These are phyloP conservation scores for Backusella parvicylindrica DNA, from an alignment of 192 early-diverging fungal genomes.

Conservation along the genomic window DNA sequence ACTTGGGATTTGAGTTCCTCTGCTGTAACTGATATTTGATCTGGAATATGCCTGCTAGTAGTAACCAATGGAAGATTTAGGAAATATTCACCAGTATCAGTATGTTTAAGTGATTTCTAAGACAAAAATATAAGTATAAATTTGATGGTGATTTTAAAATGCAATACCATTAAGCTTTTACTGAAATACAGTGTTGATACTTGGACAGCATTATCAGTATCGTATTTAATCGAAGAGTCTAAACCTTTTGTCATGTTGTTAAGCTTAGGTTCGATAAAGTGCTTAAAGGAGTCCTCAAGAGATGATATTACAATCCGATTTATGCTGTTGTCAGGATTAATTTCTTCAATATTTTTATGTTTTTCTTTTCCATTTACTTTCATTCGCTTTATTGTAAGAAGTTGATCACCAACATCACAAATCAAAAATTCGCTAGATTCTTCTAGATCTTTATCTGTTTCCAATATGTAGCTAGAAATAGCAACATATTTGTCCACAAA, in stretches of 20 bases:
- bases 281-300: neutral
- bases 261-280: slow-evolving; percentile 28
- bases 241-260: slow-evolving; percentile 37
- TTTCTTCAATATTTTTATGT: neutral
- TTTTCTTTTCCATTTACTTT: neutral
- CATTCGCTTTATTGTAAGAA: slow-evolving; percentile 5
- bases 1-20: slow-evolving; percentile 43
- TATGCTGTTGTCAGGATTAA: neutral
- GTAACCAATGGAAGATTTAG: slow-evolving; percentile 17
- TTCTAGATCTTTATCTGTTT: neutral
- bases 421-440: slow-evolving; percentile 48
- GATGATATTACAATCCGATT: neutral
- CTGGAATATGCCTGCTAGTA: neutral
- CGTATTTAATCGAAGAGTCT: neutral
- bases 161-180: slow-evolving; percentile 41
- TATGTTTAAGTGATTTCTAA: slow-evolving; percentile 39
- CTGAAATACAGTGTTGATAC: slow-evolving; percentile 36
- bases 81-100: slow-evolving; percentile 46
- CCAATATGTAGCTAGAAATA: neutral
- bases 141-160: slow-evolving; percentile 37
- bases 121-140: slow-evolving; percentile 44
- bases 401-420: slow-evolving; percentile 44
- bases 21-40: slow-evolving; percentile 16
- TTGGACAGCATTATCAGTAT: neutral
- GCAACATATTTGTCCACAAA: neutral